Percentiles rank a stretch among this genome's conserved stretches.
These are phyloP conservation scores for Phialemonium atrogriseum DNA, from an alignment of 2,329 filamentous ascomycete genomes.

Conservation along the genomic window DNA sequence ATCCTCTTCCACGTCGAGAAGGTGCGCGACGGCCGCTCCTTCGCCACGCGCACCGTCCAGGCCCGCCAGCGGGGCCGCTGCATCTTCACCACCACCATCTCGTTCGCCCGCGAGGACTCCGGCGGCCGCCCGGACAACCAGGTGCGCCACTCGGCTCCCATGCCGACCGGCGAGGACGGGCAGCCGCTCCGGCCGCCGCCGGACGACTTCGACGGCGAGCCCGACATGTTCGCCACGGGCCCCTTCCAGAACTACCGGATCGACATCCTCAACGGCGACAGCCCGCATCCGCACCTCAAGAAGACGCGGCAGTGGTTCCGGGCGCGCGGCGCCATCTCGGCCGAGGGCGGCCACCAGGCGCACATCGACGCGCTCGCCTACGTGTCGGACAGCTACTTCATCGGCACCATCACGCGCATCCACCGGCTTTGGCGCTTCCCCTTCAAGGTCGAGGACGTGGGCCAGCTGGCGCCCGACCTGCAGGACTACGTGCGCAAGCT, in stretches of 20 bases:
- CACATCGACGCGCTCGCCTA: conserved; percentile 87
- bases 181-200: conserved; percentile 22
- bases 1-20: conserved; percentile 93
- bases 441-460: conserved; percentile 35
- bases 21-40: conserved; percentile 83
- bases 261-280: conserved; percentile 29
- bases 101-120: conserved; percentile 64
- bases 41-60: conserved; percentile 91
- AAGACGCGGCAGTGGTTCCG: conserved; percentile 67
- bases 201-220: conserved; percentile 32
- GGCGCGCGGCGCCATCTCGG: conserved; percentile 64
- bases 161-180: conserved; percentile 37
- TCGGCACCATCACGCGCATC: conserved; percentile 75
- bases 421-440: conserved; percentile 74
- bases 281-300: conserved; percentile 54
- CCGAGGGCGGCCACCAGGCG: conserved; percentile 64
- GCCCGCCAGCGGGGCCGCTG: conserved; percentile 78
- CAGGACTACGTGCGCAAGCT: conserved; percentile 26
- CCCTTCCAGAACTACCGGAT: conserved; percentile 40
- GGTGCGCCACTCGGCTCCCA: conserved; percentile 57
- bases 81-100: conserved; percentile 94
- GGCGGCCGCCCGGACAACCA: conserved; percentile 32
- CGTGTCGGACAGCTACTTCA: conserved; percentile 88
- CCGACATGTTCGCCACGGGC: conserved; percentile 40
- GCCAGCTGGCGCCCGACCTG: conserved; percentile 31